Conservation (phyloP, 2,329 filamentous ascomycete species). For the Fusarium beomiforme region DNA sequence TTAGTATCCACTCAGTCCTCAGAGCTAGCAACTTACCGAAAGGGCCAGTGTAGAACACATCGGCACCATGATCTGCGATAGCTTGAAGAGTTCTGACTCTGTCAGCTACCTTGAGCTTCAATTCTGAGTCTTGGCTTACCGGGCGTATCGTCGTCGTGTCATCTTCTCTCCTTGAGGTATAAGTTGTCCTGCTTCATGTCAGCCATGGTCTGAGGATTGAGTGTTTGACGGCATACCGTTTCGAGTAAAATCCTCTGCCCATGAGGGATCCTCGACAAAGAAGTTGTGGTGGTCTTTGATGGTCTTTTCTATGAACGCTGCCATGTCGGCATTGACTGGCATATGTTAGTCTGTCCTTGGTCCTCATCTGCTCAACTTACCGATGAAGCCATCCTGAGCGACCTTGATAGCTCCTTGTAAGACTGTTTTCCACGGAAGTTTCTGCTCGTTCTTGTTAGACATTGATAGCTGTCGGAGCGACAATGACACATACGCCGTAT, state of each 20-base stretch:
- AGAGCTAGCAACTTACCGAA: constrained; percentile 56
- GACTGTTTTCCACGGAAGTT: constrained; percentile 75
- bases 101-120: background rate
- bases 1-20: constrained; percentile 4
- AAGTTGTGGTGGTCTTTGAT: constrained; percentile 62
- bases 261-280: constrained; percentile 77
- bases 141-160: constrained; percentile 81
- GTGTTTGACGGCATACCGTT: constrained; percentile 60
- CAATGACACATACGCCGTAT: constrained; percentile 65
- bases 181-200: constrained; percentile 61
- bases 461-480: background rate
- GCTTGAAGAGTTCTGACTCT: constrained; percentile 70
- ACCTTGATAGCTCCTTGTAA: constrained; percentile 78
- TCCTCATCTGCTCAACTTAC: constrained; percentile 39
- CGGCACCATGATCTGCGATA: constrained; percentile 77
- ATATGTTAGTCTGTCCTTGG: constrained; percentile 29
- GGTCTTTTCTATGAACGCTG: constrained; percentile 74
- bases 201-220: background rate
- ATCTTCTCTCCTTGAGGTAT: constrained; percentile 80
- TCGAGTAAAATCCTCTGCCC: constrained; percentile 89
- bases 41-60: constrained; percentile 78
- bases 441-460: constrained; percentile 42
- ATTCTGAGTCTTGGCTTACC: constrained; percentile 44
- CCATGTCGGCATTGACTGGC: constrained; percentile 75
- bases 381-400: constrained; percentile 76